Evolutionary conservation across 164 flowering plant species (phyloP).

Genomic region (Liquidambar formosana): DNA sequence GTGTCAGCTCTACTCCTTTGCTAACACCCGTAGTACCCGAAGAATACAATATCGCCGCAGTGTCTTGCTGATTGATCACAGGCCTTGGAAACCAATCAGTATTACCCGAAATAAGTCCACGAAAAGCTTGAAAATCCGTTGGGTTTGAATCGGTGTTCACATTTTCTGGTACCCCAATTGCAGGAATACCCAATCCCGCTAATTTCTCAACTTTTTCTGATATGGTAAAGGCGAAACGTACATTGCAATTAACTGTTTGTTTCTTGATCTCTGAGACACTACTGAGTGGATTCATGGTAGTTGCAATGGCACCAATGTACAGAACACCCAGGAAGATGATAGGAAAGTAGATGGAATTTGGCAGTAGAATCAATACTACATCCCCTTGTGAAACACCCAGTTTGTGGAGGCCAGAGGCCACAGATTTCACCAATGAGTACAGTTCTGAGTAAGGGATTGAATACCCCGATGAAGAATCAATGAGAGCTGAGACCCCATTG

Average conservation of each 20-base stretch:
- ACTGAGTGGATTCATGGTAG: conserved; percentile 69
- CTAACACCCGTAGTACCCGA: conserved; percentile 81
- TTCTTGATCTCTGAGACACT: conserved; percentile 48
- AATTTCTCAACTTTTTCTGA: conserved; percentile 27
- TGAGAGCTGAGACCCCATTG: conserved; percentile 47
- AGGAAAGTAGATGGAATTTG: conserved; percentile 67
- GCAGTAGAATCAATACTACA: conserved; percentile 60
- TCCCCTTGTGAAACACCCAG: conserved; percentile 63
- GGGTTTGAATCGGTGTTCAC: not conserved
- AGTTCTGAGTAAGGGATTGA: conserved; percentile 56
- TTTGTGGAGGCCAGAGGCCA: conserved; percentile 56
- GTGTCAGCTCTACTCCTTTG: conserved; percentile 75
- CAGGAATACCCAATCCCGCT: conserved; percentile 31
- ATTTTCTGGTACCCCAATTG: conserved; percentile 46
- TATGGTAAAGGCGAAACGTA: conserved; percentile 35
- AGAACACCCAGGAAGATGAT: conserved; percentile 53
- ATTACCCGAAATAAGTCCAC: conserved; percentile 32
- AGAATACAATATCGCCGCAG: conserved; percentile 71
- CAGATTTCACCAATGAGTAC: conserved; percentile 45
- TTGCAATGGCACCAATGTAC: conserved; percentile 61
- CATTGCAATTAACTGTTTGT: conserved; percentile 37
- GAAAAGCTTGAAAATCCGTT: conserved; percentile 23
- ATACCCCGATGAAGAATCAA: conserved; percentile 69
- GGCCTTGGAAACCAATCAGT: conserved; percentile 24
- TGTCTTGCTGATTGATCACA: conserved; percentile 58